A percentile compares a stretch with the other conserved stretches of the same genome.
phyloP scores from a whole-genome alignment of 169 alveolate species.

The Cryptosporidium felis region DNA sequence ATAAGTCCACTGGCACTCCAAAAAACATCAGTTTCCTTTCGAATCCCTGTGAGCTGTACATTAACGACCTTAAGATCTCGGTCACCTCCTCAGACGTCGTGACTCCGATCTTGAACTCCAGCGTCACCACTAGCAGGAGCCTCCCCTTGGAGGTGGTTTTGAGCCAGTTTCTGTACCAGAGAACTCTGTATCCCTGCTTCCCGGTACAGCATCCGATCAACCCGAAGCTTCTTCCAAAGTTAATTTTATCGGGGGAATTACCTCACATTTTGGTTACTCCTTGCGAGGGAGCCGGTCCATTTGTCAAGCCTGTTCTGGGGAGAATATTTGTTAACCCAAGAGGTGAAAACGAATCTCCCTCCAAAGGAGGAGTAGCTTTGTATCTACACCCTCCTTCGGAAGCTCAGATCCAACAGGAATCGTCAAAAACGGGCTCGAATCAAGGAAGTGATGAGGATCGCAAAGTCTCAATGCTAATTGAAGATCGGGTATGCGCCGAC shows the following conservation, averaged over 20 bases:
- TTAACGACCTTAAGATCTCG: conserved; percentile 36
- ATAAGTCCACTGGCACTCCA: not conserved
- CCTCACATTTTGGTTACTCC: conserved; percentile 46
- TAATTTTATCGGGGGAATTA: conserved; percentile 30
- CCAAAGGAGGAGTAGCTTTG: conserved; percentile 26
- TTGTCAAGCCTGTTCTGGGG: conserved; percentile 46
- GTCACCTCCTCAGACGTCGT: conserved; percentile 59
- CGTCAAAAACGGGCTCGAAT: not conserved
- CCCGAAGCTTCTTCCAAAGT: conserved; percentile 13
- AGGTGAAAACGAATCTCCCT: not conserved
- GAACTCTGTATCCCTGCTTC: conserved; percentile 51
- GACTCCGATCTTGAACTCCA: conserved; percentile 41
- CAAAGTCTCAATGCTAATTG: conserved; percentile 14
- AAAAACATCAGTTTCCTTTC: conserved; percentile 26
- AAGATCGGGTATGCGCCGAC: conserved; percentile 50
- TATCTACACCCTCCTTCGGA: conserved; percentile 42
- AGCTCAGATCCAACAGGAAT: conserved; percentile 6
- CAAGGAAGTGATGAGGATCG: not conserved
- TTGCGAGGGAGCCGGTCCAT: not conserved
- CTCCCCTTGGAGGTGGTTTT: conserved; percentile 26
- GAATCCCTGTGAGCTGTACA: conserved; percentile 57
- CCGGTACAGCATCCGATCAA: conserved; percentile 69
- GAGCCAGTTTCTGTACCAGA: conserved; percentile 63
- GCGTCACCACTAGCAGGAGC: conserved; percentile 1
- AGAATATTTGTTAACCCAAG: conserved; percentile 42